These are phyloP conservation scores for Ganoderma boninense DNA, from an alignment of 1,284 basidiomycete genomes.

Conservation along the genomic window DNA sequence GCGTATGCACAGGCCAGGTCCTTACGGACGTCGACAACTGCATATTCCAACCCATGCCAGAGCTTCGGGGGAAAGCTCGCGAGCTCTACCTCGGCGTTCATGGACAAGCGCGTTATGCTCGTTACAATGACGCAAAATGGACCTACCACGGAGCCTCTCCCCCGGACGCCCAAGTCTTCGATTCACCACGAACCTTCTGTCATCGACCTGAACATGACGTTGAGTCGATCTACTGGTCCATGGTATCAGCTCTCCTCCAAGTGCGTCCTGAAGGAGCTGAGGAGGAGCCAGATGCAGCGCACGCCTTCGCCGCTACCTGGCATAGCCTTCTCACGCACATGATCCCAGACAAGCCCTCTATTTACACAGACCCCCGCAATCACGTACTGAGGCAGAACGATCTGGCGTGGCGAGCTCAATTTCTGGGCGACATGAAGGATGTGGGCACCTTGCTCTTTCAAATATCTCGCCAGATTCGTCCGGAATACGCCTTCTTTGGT, in stretches of 20 bases:
- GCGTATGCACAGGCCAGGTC: not conserved
- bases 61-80: not conserved
- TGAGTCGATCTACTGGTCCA: conserved; percentile 9
- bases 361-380: too few species aligned
- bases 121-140: not conserved
- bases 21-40: not conserved
- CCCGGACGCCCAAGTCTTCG: not conserved
- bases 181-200: too few species aligned
- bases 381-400: too few species aligned
- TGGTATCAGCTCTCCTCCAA: not conserved
- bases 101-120: not conserved
- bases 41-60: not conserved
- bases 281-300: not conserved
- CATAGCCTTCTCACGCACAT: not conserved
- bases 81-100: not conserved
- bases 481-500: not conserved
- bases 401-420: not conserved
- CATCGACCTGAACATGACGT: conserved; percentile 8
- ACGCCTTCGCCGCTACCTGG: not conserved
- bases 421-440: not conserved
- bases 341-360: not conserved
- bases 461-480: not conserved
- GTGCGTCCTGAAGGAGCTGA: not conserved
- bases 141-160: not conserved
- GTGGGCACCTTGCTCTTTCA: not conserved